phyloP scores from a whole-genome alignment of 2,329 filamentous ascomycete genomes.

The Sarocladium brachiariae region DNA sequence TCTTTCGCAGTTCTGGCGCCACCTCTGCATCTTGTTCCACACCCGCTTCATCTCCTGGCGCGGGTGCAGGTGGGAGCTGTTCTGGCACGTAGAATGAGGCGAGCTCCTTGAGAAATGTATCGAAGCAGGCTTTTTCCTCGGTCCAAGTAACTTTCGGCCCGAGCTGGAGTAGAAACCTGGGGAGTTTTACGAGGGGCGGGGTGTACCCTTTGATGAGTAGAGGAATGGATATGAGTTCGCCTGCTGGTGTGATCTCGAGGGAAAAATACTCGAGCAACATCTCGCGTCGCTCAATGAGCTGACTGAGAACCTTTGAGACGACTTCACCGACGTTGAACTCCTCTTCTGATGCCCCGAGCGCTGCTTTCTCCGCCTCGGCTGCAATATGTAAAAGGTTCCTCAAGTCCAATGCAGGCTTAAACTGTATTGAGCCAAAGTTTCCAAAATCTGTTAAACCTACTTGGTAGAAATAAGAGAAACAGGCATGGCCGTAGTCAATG shows the following conservation, averaged over 20 bases:
- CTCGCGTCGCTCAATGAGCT: conserved; percentile 68
- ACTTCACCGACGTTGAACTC: conserved; percentile 62
- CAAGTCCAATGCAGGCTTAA: conserved; percentile 69
- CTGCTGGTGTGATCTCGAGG: conserved; percentile 70
- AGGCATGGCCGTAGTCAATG: conserved; percentile 83
- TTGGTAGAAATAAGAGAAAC: conserved; percentile 92
- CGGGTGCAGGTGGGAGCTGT: conserved; percentile 54
- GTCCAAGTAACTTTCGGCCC: conserved; percentile 86
- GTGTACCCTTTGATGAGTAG: conserved; percentile 84
- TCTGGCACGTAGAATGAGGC: conserved; percentile 90
- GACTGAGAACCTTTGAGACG: conserved; percentile 56
- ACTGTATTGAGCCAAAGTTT: conserved; percentile 81
- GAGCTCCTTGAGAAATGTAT: conserved; percentile 75
- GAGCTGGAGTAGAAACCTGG: conserved; percentile 77
- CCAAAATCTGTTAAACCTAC: conserved; percentile 90
- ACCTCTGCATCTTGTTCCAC: conserved; percentile 31
- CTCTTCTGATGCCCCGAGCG: conserved; percentile 33
- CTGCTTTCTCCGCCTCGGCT: conserved; percentile 59
- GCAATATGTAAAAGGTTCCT: conserved; percentile 65
- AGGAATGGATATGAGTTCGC: conserved; percentile 72
- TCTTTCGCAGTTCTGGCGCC: conserved; percentile 44
- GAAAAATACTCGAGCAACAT: conserved; percentile 94
- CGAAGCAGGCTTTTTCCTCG: conserved; percentile 79
- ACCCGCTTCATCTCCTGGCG: conserved; percentile 26
- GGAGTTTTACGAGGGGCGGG: conserved; percentile 78